These are phyloP conservation scores for Cyberlindnera galapagoensis DNA, from an alignment of 805 yeast species.

Conservation along the genomic window DNA sequence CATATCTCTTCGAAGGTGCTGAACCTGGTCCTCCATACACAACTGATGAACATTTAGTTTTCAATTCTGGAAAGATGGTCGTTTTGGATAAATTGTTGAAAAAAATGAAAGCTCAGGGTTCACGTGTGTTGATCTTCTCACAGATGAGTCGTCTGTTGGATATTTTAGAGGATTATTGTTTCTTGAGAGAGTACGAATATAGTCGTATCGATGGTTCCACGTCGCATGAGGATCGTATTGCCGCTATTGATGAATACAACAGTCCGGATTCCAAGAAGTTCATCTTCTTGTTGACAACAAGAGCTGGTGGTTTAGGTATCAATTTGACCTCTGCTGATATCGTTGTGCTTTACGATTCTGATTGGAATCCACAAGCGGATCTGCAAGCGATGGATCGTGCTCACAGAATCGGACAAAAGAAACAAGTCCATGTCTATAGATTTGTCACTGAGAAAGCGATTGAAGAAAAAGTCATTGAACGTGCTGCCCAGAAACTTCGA, in stretches of 20 bases:
- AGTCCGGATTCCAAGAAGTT: slow-evolving; percentile 76
- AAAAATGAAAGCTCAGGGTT: slow-evolving; percentile 67
- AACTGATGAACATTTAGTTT: slow-evolving; percentile 90
- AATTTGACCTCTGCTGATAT: slow-evolving; percentile 89
- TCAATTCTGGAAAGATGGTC: slow-evolving; percentile 84
- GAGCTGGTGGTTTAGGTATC: slow-evolving; percentile 97
- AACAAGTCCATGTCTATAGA: slow-evolving; percentile 87
- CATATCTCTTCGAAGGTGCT: slow-evolving; percentile 96
- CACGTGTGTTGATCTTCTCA: slow-evolving; percentile 85
- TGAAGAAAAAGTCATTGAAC: slow-evolving; percentile 91
- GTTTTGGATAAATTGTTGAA: slow-evolving; percentile 78
- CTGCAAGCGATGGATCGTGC: slow-evolving; percentile 98
- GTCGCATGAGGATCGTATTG: slow-evolving; percentile 85
- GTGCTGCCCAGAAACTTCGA: slow-evolving; percentile 91
- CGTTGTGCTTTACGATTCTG: slow-evolving; percentile 84
- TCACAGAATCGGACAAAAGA: slow-evolving; percentile 94
- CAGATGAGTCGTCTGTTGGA: slow-evolving; percentile 91
- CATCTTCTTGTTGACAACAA: slow-evolving; percentile 78
- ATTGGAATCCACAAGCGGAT: slow-evolving; percentile 98
- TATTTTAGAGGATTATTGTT: slow-evolving; percentile 89
- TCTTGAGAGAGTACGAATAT: slow-evolving; percentile 73
- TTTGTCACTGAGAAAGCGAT: slow-evolving; percentile 94
- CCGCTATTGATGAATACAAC: slow-evolving; percentile 90
- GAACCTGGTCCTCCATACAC: slow-evolving; percentile 98
- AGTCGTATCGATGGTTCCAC: slow-evolving; percentile 94